Evolutionary conservation across 1,284 basidiomycete species (phyloP).

Genomic region (Sporisorium reilianum): DNA sequence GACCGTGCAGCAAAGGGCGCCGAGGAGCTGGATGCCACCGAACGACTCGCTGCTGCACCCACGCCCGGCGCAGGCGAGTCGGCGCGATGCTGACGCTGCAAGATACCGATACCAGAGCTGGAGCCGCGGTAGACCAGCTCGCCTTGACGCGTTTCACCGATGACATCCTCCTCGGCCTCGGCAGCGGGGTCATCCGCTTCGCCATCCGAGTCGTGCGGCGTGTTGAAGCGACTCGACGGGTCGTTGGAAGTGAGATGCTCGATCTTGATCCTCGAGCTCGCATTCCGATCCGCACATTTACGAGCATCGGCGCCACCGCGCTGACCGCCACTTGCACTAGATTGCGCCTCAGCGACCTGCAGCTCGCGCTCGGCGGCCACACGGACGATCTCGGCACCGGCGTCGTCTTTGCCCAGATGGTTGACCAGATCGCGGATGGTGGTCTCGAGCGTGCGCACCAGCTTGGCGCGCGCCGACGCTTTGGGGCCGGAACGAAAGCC

Average conservation of each 20-base stretch:
- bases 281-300: background rate
- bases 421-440: slow-evolving; percentile 59
- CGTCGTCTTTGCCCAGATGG: slow-evolving; percentile 53
- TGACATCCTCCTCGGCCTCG: slow-evolving; percentile 47
- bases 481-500: slow-evolving; percentile 61
- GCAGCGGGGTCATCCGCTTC: slow-evolving; percentile 28
- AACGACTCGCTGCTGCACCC: slow-evolving; percentile 12
- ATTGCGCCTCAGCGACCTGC: slow-evolving; percentile 5
- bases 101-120: slow-evolving; percentile 58
- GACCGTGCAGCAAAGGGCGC: slow-evolving; percentile 28
- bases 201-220: slow-evolving; percentile 10
- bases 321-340: background rate
- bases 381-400: slow-evolving; percentile 52
- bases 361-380: slow-evolving; percentile 51
- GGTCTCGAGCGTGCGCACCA: slow-evolving; percentile 58
- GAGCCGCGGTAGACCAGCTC: slow-evolving; percentile 61
- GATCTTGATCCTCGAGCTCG: slow-evolving; percentile 30
- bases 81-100: slow-evolving; percentile 51
- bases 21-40: slow-evolving; percentile 29
- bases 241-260: slow-evolving; percentile 26
- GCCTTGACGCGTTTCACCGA: slow-evolving; percentile 50
- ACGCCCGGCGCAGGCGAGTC: slow-evolving; percentile 29
- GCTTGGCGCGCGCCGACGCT: slow-evolving; percentile 56
- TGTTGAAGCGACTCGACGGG: slow-evolving; percentile 2
- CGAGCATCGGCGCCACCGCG: background rate